phyloP scores from a whole-genome alignment of 1,284 basidiomycete genomes.

The Quambalaria eucalypti region DNA sequence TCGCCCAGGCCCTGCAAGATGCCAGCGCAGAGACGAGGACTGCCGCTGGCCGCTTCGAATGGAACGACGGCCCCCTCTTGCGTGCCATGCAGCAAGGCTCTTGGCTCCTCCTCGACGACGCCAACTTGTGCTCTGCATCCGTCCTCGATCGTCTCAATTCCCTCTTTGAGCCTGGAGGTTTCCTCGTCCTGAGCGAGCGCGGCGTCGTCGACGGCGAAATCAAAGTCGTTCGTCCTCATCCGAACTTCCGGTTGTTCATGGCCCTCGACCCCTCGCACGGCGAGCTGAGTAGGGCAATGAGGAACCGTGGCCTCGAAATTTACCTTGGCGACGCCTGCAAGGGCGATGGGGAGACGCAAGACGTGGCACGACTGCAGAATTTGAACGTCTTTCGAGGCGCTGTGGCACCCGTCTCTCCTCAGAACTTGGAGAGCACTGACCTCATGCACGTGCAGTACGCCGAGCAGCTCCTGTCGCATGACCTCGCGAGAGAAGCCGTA shows the following conservation, averaged over 20 bases:
- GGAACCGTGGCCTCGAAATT: slow-evolving; percentile 90
- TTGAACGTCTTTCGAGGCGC: too few species aligned
- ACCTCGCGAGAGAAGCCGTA: too few species aligned
- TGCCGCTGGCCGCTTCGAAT: slow-evolving; percentile 65
- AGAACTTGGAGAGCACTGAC: too few species aligned
- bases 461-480: too few species aligned
- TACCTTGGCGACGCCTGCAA: too few species aligned
- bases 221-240: slow-evolving; percentile 70
- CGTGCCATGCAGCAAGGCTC: slow-evolving; percentile 74
- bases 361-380: too few species aligned
- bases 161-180: slow-evolving; percentile 78
- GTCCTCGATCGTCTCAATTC: slow-evolving; percentile 95
- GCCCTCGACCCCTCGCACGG: slow-evolving; percentile 80
- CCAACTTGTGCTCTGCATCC: slow-evolving; percentile 88
- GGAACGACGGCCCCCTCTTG: slow-evolving; percentile 92
- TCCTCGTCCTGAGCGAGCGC: slow-evolving; percentile 75
- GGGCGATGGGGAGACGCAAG: too few species aligned
- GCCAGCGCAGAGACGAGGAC: neutral
- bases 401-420: too few species aligned
- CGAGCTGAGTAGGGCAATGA: slow-evolving; percentile 94
- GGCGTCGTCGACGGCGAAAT: slow-evolving; percentile 71
- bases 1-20: neutral
- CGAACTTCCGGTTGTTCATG: slow-evolving; percentile 88
- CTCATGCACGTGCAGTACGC: too few species aligned
- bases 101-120: slow-evolving; percentile 86